A percentile compares a stretch with the other conserved stretches of the same genome.
Conservation (phyloP, 768 basidiomycete genomes). For the Mycena floridula region DNA sequence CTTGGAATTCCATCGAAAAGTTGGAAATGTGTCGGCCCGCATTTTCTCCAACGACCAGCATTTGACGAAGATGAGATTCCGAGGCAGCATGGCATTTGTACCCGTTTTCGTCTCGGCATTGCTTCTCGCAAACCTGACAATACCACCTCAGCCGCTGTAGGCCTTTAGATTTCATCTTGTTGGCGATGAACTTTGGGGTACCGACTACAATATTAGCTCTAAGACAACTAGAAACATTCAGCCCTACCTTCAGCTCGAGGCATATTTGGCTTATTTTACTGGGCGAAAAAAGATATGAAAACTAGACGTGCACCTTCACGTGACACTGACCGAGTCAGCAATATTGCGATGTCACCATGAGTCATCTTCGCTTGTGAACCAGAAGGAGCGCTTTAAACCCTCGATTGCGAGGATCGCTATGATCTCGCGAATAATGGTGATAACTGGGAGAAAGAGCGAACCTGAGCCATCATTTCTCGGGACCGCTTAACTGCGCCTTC, state of each 20-base stretch:
- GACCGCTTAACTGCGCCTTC: too few species aligned
- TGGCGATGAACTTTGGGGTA: background rate
- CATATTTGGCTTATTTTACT: too few species aligned
- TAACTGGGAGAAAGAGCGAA: too few species aligned
- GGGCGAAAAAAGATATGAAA: too few species aligned
- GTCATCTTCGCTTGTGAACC: too few species aligned
- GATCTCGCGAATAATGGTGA: too few species aligned
- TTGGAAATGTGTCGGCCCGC: constrained; percentile 89
- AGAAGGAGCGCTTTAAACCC: too few species aligned
- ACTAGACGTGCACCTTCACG: too few species aligned
- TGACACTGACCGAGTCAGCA: too few species aligned
- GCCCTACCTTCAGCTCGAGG: constrained; percentile 75
- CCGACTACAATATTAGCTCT: background rate
- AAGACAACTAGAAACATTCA: background rate
- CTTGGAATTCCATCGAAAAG: constrained; percentile 85
- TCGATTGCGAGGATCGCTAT: too few species aligned
- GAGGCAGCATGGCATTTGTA: constrained; percentile 44
- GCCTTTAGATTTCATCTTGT: constrained; percentile 88
- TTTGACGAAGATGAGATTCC: constrained; percentile 90
- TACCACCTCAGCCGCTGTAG: constrained; percentile 48
- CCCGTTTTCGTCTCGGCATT: constrained; percentile 97
- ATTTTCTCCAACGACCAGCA: constrained; percentile 94
- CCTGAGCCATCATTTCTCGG: too few species aligned
- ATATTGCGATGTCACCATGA: too few species aligned
- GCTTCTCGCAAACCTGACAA: constrained; percentile 92